phyloP scores from a whole-genome alignment of 176 grass and related monocot species.

The Carex scoparia region DNA sequence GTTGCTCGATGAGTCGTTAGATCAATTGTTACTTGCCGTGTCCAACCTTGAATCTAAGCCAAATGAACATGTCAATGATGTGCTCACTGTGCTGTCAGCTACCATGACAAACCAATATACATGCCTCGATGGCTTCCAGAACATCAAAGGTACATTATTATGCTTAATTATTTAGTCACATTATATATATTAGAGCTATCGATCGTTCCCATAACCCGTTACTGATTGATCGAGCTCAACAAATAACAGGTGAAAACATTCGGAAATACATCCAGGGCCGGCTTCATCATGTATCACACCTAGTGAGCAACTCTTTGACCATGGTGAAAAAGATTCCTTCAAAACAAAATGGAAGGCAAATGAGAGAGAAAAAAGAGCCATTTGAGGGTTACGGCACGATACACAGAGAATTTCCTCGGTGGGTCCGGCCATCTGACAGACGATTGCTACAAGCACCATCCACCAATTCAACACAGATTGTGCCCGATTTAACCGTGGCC shows the following conservation, averaged over 20 bases:
- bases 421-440: constrained; percentile 48
- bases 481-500: constrained; percentile 52
- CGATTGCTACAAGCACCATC: constrained; percentile 53
- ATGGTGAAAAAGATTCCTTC: constrained; percentile 60
- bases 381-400: constrained; percentile 65
- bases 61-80: constrained; percentile 23
- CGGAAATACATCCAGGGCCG: constrained; percentile 38
- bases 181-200: background rate
- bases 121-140: constrained; percentile 63
- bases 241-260: constrained; percentile 9
- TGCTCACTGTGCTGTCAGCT: constrained; percentile 63
- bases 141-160: constrained; percentile 31
- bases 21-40: constrained; percentile 40
- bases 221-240: background rate
- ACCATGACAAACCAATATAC: constrained; percentile 87
- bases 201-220: background rate
- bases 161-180: background rate
- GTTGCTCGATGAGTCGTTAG: constrained; percentile 53
- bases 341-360: constrained; percentile 4
- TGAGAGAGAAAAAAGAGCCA: constrained; percentile 20
- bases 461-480: background rate
- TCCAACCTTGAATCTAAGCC: constrained; percentile 20
- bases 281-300: constrained; percentile 35
- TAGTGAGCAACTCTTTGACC: constrained; percentile 88
- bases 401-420: constrained; percentile 48